Evolutionary conservation across 1,284 basidiomycete species (phyloP), one percentile per base, ranked within the genome.

Genomic region (Puccinia polysora): DNA sequence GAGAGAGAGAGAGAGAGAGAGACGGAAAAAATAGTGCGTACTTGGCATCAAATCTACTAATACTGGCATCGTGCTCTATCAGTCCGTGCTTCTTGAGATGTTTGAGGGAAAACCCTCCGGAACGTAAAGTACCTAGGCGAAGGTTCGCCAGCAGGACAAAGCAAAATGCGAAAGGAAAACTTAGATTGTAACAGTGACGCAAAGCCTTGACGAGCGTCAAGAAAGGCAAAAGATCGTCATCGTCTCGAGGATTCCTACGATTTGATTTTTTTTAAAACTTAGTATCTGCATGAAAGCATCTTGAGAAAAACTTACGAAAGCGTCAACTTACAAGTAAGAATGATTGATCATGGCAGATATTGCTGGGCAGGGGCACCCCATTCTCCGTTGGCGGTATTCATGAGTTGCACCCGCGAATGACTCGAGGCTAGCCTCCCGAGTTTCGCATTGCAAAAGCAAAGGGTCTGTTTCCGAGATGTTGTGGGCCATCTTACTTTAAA

Each of bases 41-140:
- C 67, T 36, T 20, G 23, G 28, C 20, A 60, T 70, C 55, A 30
- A 50, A 49, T 18, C 67, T 34, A 34, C n/a, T 53, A 36, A 70
- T 70, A 38, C 67, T 70, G 5, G 67, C 67, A 62, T 70, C 67
- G 34, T 70, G 67, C 47, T 70, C 67, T n/a, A 70, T 25, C 18
- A 70, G 32, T 25, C 56, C 67, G 60, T 70, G 67, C 5, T 38
- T 50, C 36, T 60, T 52, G 4, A 70, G 36, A 25, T 47, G 30
- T 15, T 60, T 52, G 49, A 70, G 20, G 15, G 30, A 50, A 28
- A 70, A 60, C 40, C 67, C 56, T 20, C 62, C 45, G 25, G 25
- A 25, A 2, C 32, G 7, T 25, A 70, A 49, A 20, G 55, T 38
- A 23, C 58, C 58, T 10, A 70, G n/a, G 34, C 38, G 45, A 20